These are phyloP conservation scores for Calonectria hawksworthii DNA, from an alignment of 2,329 filamentous ascomycete genomes.

Conservation along the genomic window DNA sequence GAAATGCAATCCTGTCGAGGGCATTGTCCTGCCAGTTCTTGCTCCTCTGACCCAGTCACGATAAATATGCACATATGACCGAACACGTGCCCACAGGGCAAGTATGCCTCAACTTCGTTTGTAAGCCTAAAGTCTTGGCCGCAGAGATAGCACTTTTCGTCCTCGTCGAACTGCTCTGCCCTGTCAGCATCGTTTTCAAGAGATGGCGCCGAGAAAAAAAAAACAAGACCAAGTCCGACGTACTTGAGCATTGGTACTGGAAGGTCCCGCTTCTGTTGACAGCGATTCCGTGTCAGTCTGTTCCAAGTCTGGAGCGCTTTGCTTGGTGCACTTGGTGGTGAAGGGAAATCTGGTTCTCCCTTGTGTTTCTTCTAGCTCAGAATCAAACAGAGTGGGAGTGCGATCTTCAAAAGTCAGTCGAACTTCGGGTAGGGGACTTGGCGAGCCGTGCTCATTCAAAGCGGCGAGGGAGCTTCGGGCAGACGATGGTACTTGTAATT, in stretches of 20 bases:
- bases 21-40: neutral
- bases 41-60: neutral
- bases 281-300: neutral
- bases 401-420: neutral
- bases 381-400: neutral
- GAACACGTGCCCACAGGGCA: neutral
- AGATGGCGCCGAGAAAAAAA: neutral
- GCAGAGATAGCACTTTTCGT: neutral
- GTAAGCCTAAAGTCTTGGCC: neutral
- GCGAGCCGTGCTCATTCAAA: neutral
- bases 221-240: neutral
- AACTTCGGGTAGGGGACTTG: neutral
- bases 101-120: neutral
- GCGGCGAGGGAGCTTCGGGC: neutral
- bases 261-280: neutral
- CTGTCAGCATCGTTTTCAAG: neutral
- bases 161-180: neutral
- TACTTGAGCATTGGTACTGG: neutral
- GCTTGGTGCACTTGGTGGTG: neutral
- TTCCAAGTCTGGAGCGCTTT: no score
- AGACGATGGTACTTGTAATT: neutral
- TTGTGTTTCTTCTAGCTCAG: neutral
- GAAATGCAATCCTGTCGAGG: neutral
- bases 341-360: neutral
- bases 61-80: neutral